Base-by-base conservation (phyloP, 148 eudicot species). In the Simmondsia chinensis region DNA sequence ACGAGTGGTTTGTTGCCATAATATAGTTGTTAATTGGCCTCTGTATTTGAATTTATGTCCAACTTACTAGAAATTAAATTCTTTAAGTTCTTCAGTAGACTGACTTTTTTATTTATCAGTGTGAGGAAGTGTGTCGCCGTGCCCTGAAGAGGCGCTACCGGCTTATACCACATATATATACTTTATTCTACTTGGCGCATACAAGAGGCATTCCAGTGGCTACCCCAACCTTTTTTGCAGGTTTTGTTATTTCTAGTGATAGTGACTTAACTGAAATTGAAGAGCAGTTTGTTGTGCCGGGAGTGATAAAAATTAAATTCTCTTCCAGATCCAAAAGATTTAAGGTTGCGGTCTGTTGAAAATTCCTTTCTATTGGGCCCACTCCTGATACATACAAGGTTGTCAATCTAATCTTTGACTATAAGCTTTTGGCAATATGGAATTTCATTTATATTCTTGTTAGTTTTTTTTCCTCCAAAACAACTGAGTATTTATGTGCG, bases 41-140 rank as follows among this genome's bases (percentile, higher is more conserved):
- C n/a, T n/a, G n/a, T n/a, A n/a, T n/a, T n/a, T n/a, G n/a, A n/a
- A n/a, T n/a, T n/a, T n/a, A n/a, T n/a, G n/a, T n/a, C n/a, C n/a
- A n/a, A n/a, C n/a, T n/a, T n/a, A n/a, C n/a, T n/a, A n/a, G n/a
- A n/a, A n/a, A n/a, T n/a, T n/a, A n/a, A n/a, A 15, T 21, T 9
- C 32, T 38, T 26, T 19, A 51, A 37, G 30, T 33, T 12, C 30
- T 4, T 15, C 5, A 16, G 44, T 14, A 27, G 13, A 12, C 41
- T 56, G 25, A 57, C 56, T 40, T 42, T 31, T 54, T 25, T 14
- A 48, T 36, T 55, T 4, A 38, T 8, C 69, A 91, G 99, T 91
- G 99, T 45, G 99, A 91, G 63, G 89, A 85, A 69, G 99, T 91
- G 31, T 91, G 94, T 56, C 96, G 96, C 33, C 68, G 76, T 60